Evolutionary conservation across 768 basidiomycete species (phyloP), one percentile per base, ranked within the genome.

Genomic region (Glaciozyma antarctica): DNA sequence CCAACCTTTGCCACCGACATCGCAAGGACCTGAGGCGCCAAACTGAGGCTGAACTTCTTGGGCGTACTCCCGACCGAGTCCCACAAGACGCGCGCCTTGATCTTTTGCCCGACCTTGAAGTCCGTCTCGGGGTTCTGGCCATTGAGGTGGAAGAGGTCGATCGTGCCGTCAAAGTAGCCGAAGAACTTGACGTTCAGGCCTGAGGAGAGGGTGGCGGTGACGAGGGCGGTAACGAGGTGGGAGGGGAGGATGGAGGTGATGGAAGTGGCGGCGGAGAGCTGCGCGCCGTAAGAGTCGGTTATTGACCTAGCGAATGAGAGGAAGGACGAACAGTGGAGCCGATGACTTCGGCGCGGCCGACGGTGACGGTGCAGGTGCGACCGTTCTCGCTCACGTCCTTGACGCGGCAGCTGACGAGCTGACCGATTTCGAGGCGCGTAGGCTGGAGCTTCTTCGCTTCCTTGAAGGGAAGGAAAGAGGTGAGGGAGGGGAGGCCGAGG

Each of bases 161-260:
- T 81, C 0, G 90, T 94, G 41, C 91, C 94, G 45, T 89, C 86
- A 77, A 91, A 98, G 76, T 87, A 93, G 0, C 90, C 92, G 30
- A 93, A 81, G 22, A 97, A 80, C 77, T 94, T 93, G 38, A 98
- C 78, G 75, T 88, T 88, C 43, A 97, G 78, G 22, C 95, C 95
- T 30, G 78, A 81, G 21, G 85, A 79, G 49, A 84, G 80, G 26
- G 87, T 81, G 24, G 84, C 83, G 3, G 91, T 95, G 63, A 99
- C 81, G 47, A 94, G 79, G 15, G 82, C 84, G 75, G 88, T 85
- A 26, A 93, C 90, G 22, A 93, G 81, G 30, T 83, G 80, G 21
- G 92, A 91, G 13, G 95, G 94, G 51, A 97, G 82, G 55, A 98
- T 76, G 2, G 92, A 93, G 6, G 83, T 81, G 61, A 88, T 85